phyloP scores from a whole-genome alignment of 2,329 filamentous ascomycete species.

The Ambrosiella xylebori region DNA sequence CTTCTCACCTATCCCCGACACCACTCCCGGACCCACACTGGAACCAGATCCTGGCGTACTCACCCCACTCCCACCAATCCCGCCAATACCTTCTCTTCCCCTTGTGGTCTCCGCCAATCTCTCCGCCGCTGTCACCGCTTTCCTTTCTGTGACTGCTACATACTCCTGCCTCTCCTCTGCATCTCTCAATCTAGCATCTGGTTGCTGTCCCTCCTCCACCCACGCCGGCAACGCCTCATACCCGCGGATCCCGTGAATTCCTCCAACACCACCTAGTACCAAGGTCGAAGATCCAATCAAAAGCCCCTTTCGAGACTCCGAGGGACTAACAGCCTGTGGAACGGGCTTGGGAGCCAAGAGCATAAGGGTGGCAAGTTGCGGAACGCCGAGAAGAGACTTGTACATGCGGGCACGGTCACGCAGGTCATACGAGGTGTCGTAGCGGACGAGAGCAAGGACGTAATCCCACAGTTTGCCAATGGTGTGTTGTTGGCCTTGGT shows the following conservation, averaged over 20 bases:
- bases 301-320: conserved; percentile 62
- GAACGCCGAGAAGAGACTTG: conserved; percentile 62
- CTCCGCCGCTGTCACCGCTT: conserved; percentile 39
- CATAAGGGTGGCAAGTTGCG: conserved; percentile 77
- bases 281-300: conserved; percentile 72
- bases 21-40: conserved; percentile 15
- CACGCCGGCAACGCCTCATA: conserved; percentile 70
- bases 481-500: conserved; percentile 35
- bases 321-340: conserved; percentile 77
- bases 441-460: conserved; percentile 66
- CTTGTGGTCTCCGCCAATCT: conserved; percentile 41
- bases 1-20: conserved; percentile 46
- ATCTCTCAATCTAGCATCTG: conserved; percentile 56
- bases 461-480: conserved; percentile 72
- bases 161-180: conserved; percentile 25
- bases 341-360: conserved; percentile 88
- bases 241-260: conserved; percentile 55
- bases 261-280: conserved; percentile 60
- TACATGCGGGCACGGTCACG: conserved; percentile 83
- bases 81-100: conserved; percentile 16
- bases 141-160: conserved; percentile 21
- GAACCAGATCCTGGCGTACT: background rate
- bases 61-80: background rate
- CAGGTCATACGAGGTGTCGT: conserved; percentile 88
- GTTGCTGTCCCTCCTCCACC: conserved; percentile 67